Base-by-base conservation (phyloP, 2,329 filamentous ascomycete genomes). In the Fusarium continuum region DNA sequence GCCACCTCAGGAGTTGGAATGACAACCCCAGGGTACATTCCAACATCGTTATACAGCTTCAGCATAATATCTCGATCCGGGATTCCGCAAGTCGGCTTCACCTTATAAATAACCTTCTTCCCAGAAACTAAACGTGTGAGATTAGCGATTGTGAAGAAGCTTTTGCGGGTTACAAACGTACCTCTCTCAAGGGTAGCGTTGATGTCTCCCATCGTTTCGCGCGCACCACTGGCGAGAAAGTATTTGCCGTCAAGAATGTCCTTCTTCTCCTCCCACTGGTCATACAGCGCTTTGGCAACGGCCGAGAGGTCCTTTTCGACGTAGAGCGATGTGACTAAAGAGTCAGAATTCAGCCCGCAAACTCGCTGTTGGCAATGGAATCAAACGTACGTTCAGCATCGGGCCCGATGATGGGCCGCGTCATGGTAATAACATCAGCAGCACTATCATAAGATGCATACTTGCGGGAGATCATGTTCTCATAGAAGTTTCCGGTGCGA, bases 381-480 rank as follows among this genome's bases (percentile, higher is more conserved):
- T 5, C 0, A 9, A 11, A 38, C 53, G 4, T 4, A 61, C 57
- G 57, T 31, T 61, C 47, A 5, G 57, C 57, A 41, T 61, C 53
- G 8, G 57, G 46, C 10, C 57, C 57, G 25, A 61, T 61, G 3
- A 61, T 53, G n/a, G 57, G 57, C 3, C 57, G 57, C 4, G 53
- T 61, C 57, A 61, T 61, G 11, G 57, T 58, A 25, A 61, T 58
- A 4, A 61, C 41, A 35, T 61, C 57, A 14, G 20, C 16, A 2
- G 31, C 32, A 8, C n/a, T 53, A 22, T 61, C 57, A 17, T 61
- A 61, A 5, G 57, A 32, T 14, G 57, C 57, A n/a, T 61, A 61
- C 17, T 61, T 61, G 5, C 57, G 57, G 19, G 39, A 26, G 29
- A 61, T 61, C 57, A 61, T 61, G 8, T 61, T 61, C 32, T 61